Evolutionary conservation across 192 early-diverging fungal genomes (phyloP).

Genomic region (Phlyctochytrium arcticum): DNA sequence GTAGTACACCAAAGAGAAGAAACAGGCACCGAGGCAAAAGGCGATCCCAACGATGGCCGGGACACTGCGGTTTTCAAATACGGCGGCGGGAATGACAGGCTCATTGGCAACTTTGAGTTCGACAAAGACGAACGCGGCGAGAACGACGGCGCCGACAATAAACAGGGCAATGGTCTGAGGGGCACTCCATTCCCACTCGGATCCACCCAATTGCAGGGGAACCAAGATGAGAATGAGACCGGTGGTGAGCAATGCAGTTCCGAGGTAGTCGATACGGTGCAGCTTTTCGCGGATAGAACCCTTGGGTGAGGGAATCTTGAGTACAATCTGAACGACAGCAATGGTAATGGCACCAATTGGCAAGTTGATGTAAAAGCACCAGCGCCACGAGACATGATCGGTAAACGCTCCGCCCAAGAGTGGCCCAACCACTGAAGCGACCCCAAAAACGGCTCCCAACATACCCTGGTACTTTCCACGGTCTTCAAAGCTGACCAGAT

Average conservation of each 20-base stretch:
- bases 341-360: slow-evolving; percentile 72
- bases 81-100: slow-evolving; percentile 65
- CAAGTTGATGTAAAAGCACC: slow-evolving; percentile 81
- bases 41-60: slow-evolving; percentile 23
- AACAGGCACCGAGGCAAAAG: slow-evolving; percentile 39
- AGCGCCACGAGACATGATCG: slow-evolving; percentile 47
- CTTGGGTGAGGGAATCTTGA: slow-evolving; percentile 53
- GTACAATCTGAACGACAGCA: slow-evolving; percentile 48
- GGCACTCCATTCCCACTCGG: slow-evolving; percentile 60
- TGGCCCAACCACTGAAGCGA: slow-evolving; percentile 77
- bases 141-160: slow-evolving; percentile 40
- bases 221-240: slow-evolving; percentile 59
- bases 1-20: slow-evolving; percentile 62
- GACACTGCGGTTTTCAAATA: slow-evolving; percentile 56
- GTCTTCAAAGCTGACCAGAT: slow-evolving; percentile 70
- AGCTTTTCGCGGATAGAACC: slow-evolving; percentile 58
- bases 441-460: slow-evolving; percentile 72
- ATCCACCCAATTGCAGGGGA: slow-evolving; percentile 70
- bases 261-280: slow-evolving; percentile 63
- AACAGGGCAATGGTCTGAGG: slow-evolving; percentile 60
- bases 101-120: slow-evolving; percentile 61
- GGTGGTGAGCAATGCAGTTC: slow-evolving; percentile 50
- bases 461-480: slow-evolving; percentile 86
- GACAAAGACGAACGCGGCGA: slow-evolving; percentile 51
- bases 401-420: slow-evolving; percentile 83